Percentiles rank a stretch among this genome's conserved stretches.
Conservation (phyloP, 495 filamentous ascomycete genomes). For the Niebla homalea region DNA sequence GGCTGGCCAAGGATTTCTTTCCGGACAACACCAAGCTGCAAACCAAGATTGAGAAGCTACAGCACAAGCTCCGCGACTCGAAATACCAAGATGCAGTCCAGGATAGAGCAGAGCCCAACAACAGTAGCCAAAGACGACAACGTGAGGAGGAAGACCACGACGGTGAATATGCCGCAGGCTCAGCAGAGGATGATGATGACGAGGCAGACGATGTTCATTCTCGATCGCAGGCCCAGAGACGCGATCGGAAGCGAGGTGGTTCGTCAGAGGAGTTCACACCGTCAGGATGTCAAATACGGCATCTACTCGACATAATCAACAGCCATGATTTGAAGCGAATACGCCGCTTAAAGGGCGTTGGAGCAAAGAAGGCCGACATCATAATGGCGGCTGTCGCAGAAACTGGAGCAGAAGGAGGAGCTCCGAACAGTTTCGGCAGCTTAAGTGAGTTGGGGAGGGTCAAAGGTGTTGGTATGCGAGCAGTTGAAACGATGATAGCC, state of each 20-base stretch:
- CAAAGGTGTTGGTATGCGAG: conserved; percentile 38
- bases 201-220: background rate
- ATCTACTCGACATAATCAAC: conserved; percentile 75
- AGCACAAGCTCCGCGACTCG: conserved; percentile 40
- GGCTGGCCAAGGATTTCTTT: conserved; percentile 71
- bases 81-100: conserved; percentile 23
- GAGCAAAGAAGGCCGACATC: conserved; percentile 40
- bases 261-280: too few species aligned
- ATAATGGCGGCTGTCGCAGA: conserved; percentile 39
- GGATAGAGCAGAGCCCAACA: conserved; percentile 19
- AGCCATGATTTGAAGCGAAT: conserved; percentile 59
- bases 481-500: conserved; percentile 41
- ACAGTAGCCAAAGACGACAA: conserved; percentile 29
- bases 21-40: conserved; percentile 72
- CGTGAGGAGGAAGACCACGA: conserved; percentile 25
- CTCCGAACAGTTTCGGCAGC: conserved; percentile 25
- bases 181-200: conserved; percentile 13
- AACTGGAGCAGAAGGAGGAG: conserved; percentile 12
- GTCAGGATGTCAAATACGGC: conserved; percentile 44
- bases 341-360: conserved; percentile 52
- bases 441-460: conserved; percentile 34
- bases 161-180: conserved; percentile 11
- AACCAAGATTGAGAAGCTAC: conserved; percentile 59
- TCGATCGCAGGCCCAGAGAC: background rate
- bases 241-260: background rate